Evolutionary conservation across 306 rosid species (phyloP).

Genomic region (Trichosanthes cucumerina): DNA sequence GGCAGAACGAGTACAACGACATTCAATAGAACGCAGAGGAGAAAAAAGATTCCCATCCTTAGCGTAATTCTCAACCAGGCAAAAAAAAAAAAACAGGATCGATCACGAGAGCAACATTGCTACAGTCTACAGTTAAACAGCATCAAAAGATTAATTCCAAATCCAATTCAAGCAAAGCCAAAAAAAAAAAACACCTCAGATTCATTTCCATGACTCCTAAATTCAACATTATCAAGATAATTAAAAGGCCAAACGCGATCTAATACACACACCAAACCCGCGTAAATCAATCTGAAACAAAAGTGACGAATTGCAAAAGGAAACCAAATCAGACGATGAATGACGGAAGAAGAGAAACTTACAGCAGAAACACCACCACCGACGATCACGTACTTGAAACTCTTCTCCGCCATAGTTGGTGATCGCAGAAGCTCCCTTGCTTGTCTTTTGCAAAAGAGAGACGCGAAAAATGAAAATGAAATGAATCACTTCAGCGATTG

Average conservation of each 20-base stretch:
- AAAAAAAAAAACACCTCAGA: background rate
- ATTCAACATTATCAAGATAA: background rate
- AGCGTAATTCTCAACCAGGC: background rate
- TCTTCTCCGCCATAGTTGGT: slow-evolving; percentile 52
- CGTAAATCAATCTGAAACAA: background rate
- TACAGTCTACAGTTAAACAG: background rate
- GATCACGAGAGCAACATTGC: background rate
- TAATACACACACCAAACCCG: background rate
- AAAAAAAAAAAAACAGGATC: background rate
- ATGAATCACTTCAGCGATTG: background rate
- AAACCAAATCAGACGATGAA: background rate
- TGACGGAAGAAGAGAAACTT: slow-evolving; percentile 23
- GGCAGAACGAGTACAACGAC: background rate
- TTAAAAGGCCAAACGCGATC: background rate
- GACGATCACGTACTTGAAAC: slow-evolving; percentile 70
- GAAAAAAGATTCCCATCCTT: background rate
- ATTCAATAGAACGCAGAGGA: background rate
- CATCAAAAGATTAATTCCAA: background rate
- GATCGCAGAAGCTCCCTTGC: background rate
- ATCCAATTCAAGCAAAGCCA: background rate
- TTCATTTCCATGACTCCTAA: background rate
- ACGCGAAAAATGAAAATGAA: background rate
- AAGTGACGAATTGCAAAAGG: background rate
- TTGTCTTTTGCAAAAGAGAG: background rate
- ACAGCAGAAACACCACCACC: slow-evolving; percentile 98